A percentile compares a stretch with the other conserved stretches of the same genome.
Evolutionary conservation across 768 basidiomycete species (phyloP).

Genomic region (Naematelia aurantialba): DNA sequence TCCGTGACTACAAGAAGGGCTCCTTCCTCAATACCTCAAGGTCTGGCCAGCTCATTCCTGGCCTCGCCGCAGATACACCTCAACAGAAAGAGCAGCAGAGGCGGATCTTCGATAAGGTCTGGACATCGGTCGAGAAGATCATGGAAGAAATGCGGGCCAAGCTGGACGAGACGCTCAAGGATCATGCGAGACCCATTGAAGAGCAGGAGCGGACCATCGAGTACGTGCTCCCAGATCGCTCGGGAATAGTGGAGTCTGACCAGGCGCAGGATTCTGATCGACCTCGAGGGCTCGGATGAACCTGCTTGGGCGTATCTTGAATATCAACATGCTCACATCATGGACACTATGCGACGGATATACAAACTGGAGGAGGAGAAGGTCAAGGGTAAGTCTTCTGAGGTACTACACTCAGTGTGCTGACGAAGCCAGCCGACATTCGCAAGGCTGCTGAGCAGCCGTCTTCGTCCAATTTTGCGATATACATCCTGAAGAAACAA

Average conservation of each 20-base stretch:
- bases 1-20: slow-evolving; percentile 96
- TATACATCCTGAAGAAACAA: slow-evolving; percentile 50
- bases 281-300: slow-evolving; percentile 80
- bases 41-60: slow-evolving; percentile 77
- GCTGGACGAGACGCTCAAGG: slow-evolving; percentile 73
- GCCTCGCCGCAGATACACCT: slow-evolving; percentile 54
- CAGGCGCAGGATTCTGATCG: slow-evolving; percentile 69
- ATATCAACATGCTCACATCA: slow-evolving; percentile 79
- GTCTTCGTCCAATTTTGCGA: slow-evolving; percentile 52
- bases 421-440: slow-evolving; percentile 53
- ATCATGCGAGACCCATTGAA: slow-evolving; percentile 72
- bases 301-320: slow-evolving; percentile 96
- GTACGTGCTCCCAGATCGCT: slow-evolving; percentile 55
- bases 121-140: slow-evolving; percentile 89
- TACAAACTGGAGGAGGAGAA: slow-evolving; percentile 58
- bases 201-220: slow-evolving; percentile 97
- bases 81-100: slow-evolving; percentile 74
- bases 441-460: slow-evolving; percentile 47
- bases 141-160: slow-evolving; percentile 84
- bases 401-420: not conserved
- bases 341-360: slow-evolving; percentile 67
- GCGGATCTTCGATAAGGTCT: slow-evolving; percentile 91
- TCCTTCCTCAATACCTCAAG: slow-evolving; percentile 82
- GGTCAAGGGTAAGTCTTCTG: slow-evolving; percentile 56
- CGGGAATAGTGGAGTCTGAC: not conserved